Conservation (phyloP, 1,284 basidiomycete genomes). For the Trichosporon sp. region DNA sequence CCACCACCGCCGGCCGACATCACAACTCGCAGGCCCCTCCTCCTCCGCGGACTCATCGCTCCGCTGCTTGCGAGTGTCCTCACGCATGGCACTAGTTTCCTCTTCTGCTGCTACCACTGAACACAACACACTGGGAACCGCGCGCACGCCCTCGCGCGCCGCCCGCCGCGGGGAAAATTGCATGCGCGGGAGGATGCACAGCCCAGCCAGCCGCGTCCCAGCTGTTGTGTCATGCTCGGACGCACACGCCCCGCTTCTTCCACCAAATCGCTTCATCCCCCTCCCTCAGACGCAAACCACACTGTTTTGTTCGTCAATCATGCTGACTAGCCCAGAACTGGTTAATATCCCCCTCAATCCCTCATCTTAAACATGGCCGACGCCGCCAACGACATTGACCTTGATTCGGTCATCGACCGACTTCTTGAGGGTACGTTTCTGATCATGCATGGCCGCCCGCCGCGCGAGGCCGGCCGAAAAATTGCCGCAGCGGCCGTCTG, state of each 20-base stretch:
- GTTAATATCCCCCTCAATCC: neutral
- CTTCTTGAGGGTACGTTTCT: constrained; percentile 82
- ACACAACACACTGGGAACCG: neutral
- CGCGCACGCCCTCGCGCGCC: neutral
- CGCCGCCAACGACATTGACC: constrained; percentile 70
- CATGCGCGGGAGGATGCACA: neutral
- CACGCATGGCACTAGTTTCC: neutral
- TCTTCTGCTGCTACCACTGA: neutral
- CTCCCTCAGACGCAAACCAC: neutral
- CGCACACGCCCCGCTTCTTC: constrained; percentile 1
- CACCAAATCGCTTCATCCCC: neutral
- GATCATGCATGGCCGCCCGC: neutral
- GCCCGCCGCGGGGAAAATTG: neutral
- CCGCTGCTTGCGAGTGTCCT: neutral
- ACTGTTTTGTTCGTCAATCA: neutral
- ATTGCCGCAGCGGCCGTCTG: neutral
- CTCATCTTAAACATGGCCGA: constrained; percentile 50
- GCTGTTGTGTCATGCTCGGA: constrained; percentile 4
- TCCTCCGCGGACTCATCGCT: neutral
- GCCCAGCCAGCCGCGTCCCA: neutral
- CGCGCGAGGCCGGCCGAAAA: neutral
- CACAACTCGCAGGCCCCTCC: neutral
- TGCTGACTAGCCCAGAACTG: constrained; percentile 1
- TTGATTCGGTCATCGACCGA: constrained; percentile 96
- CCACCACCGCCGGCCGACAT: neutral